phyloP scores from a whole-genome alignment of 2,329 filamentous ascomycete genomes.

The Thermoascus crustaceus region DNA sequence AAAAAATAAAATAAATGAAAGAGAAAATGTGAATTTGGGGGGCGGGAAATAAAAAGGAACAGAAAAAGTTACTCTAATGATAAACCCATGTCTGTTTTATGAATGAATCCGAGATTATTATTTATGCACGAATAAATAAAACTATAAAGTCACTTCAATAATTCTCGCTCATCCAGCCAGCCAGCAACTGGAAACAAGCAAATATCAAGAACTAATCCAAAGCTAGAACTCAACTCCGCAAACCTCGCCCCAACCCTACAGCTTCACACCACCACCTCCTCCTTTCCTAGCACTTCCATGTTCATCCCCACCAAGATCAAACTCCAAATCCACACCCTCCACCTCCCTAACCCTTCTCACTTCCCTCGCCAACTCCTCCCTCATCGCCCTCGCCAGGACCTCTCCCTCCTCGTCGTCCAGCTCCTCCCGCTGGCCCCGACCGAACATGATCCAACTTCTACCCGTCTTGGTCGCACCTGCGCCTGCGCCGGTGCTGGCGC shows the following conservation, averaged over 20 bases:
- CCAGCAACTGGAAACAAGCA: too few species aligned
- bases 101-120: too few species aligned
- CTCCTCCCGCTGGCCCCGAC: slow-evolving; percentile 39
- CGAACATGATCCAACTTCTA: slow-evolving; percentile 41
- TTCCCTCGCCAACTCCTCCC: slow-evolving; percentile 30
- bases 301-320: slow-evolving; percentile 7
- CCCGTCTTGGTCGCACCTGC: slow-evolving; percentile 13
- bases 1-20: too few species aligned
- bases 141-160: too few species aligned
- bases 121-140: too few species aligned
- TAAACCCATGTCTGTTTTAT: too few species aligned
- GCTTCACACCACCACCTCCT: not conserved
- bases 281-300: not conserved
- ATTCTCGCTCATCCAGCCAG: too few species aligned
- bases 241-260: not conserved
- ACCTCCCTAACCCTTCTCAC: slow-evolving; percentile 25
- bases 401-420: slow-evolving; percentile 40
- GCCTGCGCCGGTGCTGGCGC: slow-evolving; percentile 12
- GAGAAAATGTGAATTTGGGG: too few species aligned
- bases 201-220: too few species aligned
- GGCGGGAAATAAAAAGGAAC: too few species aligned
- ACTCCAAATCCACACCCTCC: slow-evolving; percentile 30
- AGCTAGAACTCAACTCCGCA: not conserved
- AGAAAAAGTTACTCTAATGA: too few species aligned
- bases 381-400: slow-evolving; percentile 27